Conservation (phyloP, 441 rosid genomes). For the Rhodomyrtus psidioides region DNA sequence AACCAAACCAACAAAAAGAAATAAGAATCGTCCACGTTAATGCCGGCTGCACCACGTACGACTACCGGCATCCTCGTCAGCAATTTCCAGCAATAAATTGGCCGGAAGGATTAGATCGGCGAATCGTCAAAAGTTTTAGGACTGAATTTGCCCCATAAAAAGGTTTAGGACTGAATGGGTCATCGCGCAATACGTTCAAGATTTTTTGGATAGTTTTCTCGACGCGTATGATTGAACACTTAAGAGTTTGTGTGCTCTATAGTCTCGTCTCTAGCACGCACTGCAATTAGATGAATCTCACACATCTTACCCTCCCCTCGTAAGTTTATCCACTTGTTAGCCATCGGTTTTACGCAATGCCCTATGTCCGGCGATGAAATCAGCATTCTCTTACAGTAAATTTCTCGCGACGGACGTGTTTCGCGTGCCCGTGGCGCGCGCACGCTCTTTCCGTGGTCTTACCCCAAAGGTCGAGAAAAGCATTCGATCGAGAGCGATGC, state of each 20-base stretch:
- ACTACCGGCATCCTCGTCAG: too few relatives aligned
- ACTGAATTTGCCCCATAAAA: too few relatives aligned
- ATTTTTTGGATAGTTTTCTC: too few relatives aligned
- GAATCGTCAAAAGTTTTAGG: too few relatives aligned
- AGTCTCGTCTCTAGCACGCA: background rate
- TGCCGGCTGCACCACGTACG: too few relatives aligned
- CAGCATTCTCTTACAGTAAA: too few relatives aligned
- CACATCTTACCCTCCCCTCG: background rate
- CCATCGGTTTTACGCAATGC: background rate
- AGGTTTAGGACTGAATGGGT: too few relatives aligned
- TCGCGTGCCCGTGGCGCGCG: background rate
- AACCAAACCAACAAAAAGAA: background rate
- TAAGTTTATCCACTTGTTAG: background rate
- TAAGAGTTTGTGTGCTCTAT: background rate
- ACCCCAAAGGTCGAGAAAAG: background rate
- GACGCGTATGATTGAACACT: background rate
- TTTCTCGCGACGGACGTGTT: background rate
- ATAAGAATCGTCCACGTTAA: too few relatives aligned
- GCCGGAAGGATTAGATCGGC: too few relatives aligned
- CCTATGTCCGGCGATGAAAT: accelerated
- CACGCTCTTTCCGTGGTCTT: background rate
- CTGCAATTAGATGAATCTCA: background rate
- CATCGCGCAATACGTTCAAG: too few relatives aligned
- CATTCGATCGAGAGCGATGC: background rate
- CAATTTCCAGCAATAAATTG: too few relatives aligned